These are phyloP conservation scores for Huntiella decipiens DNA, from an alignment of 2,329 filamentous ascomycete species.

Conservation along the genomic window DNA sequence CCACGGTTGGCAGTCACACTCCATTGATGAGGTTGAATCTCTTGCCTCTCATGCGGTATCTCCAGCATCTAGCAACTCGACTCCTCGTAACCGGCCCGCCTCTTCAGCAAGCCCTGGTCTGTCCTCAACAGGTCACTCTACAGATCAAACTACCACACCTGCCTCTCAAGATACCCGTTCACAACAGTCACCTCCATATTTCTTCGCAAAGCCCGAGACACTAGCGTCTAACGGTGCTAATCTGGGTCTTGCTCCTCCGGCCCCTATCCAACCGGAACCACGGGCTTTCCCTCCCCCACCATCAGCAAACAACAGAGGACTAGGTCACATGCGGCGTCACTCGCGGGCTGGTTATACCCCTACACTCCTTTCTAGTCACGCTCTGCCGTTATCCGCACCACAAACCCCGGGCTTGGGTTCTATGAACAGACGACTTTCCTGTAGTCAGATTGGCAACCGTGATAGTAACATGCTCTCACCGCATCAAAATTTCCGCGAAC, in stretches of 20 bases:
- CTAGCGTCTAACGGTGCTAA: neutral
- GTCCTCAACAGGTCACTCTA: slow-evolving; percentile 9
- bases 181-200: slow-evolving; percentile 6
- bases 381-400: slow-evolving; percentile 21
- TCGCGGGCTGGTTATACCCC: slow-evolving; percentile 31
- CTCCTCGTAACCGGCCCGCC: slow-evolving; percentile 30
- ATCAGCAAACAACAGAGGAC: neutral
- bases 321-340: slow-evolving; percentile 23
- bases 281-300: neutral
- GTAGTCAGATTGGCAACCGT: slow-evolving; percentile 23
- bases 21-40: slow-evolving; percentile 59
- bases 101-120: slow-evolving; percentile 32
- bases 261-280: slow-evolving; percentile 32
- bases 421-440: slow-evolving; percentile 17
- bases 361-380: slow-evolving; percentile 29
- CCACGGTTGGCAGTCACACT: slow-evolving; percentile 67
- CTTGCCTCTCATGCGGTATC: slow-evolving; percentile 51
- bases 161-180: slow-evolving; percentile 6
- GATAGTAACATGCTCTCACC: slow-evolving; percentile 45
- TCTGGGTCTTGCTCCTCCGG: slow-evolving; percentile 29
- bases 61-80: slow-evolving; percentile 38
- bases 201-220: neutral
- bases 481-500: slow-evolving; percentile 51
- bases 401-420: slow-evolving; percentile 13
- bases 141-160: slow-evolving; percentile 3